Base-by-base conservation (phyloP, 2,329 filamentous ascomycete species). In the Alternaria arbusti region DNA sequence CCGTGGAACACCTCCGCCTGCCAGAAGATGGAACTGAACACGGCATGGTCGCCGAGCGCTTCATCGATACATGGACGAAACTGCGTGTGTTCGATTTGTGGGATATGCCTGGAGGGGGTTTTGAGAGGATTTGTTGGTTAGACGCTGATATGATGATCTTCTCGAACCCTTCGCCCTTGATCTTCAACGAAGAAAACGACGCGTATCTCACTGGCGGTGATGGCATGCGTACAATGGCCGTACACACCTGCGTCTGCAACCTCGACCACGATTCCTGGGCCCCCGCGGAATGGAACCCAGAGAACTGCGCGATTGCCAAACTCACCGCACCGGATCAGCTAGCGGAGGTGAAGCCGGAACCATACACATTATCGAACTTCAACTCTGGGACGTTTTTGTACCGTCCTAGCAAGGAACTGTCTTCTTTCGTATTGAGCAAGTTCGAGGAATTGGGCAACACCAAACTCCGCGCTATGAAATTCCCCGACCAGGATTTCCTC, bases 41-140 rank as follows among this genome's bases (percentile, higher is more conserved):
- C 54, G 78, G 80, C 44, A 78, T 81, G 61, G 84, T 87, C 30
- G 84, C 85, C 1, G 81, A 85, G 61, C 81, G 85, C 22, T 86
- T 86, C 73, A 79, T 79, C 60, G 85, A 87, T 66, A 87, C 85
- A 4, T 86, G 84, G 82, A 86, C 85, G 3, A 86, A 87, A 68
- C 78, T 87, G 4, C 82, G 84, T n/a, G 84, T 86, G 22, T 86
- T 87, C 68, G 81, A 85, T 59, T 63, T 84, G 64, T 74, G 66
- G 74, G 71, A 58, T 36, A 69, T 62, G 15, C 32, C n/a, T n/a
- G n/a, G n/a, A n/a, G n/a, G n/a, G n/a, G n/a, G n/a, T n/a, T n/a
- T 70, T 46, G 78, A 83, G 44, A 77, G 76, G 7, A 68, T 85
- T 15, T 85, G 84, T 68, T 86, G 85, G 65, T 78, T 87, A 5